Base-by-base conservation (phyloP, 192 early-diverging fungal genomes). In the Geranomyces michiganensis region DNA sequence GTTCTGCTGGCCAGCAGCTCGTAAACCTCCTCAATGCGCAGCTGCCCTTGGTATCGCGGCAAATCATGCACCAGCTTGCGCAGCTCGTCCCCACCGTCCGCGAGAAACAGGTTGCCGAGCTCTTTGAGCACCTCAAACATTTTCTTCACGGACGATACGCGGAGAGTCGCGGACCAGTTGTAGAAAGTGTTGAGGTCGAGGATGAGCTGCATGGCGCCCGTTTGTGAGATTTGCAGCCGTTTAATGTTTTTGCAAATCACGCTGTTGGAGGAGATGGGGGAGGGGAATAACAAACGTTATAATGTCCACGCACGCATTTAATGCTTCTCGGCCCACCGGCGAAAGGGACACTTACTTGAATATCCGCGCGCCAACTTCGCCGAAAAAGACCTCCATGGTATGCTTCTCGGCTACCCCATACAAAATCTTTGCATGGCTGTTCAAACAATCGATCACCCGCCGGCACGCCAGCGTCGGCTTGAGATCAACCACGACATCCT, bases 121-220 rank as follows among this genome's bases (percentile, higher is more conserved):
- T 91, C 91, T 80, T 93, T 93, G 22, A 94, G 76, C 0, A 90
- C 92, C 26, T 82, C 63, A 69, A 94, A 94, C 51, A 92, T 82
- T 32, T 89, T 89, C n/a, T 82, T 85, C 9, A 92, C 79, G 8
- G 81, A 75, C 7, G 80, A 77, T 55, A 93, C 88, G 14, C 85
- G 81, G 26, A 92, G 78, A 14, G 85, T 71, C 22, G 68, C 70
- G 7, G 90, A 78, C 84, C 92, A 94, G 26, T 87, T 84, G 75
- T 91, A 90, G 70, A 93, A 94, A 31, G 81, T 72, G 79, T 94
- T 94, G 68, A 94, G 69, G 68, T 94, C 93, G 89, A 82, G 81
- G 53, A 97, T 96, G 27, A 97, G 87, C 77, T 94, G 94, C 70
- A 96, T 91, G 0, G 94, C 94, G 12, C 96, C 96, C 7, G 87